Evolutionary conservation across 2,329 filamentous ascomycete genomes (phyloP).

Genomic region (Fusarium clavum): DNA sequence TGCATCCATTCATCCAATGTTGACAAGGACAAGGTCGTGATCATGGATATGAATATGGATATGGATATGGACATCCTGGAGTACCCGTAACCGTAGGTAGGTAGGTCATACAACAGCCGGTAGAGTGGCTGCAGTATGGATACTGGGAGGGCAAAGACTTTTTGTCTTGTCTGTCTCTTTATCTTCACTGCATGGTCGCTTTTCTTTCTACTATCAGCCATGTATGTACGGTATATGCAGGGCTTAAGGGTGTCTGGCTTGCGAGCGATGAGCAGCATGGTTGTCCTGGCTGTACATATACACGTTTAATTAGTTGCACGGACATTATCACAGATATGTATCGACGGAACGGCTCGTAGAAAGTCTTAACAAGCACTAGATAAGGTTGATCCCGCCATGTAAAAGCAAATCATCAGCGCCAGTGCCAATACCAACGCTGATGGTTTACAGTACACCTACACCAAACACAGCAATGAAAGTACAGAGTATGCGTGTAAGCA

Average conservation of each 20-base stretch:
- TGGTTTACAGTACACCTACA: not conserved
- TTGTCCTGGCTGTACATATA: not conserved
- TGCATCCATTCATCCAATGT: not conserved
- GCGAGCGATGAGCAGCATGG: conserved; percentile 2
- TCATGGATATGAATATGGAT: not conserved
- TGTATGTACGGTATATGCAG: not conserved
- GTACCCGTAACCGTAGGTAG: conserved; percentile 1
- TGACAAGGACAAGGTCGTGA: not conserved
- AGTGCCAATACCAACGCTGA: not conserved
- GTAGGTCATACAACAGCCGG: conserved; percentile 15
- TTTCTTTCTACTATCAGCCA: not conserved
- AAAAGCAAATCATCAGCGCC: conserved; percentile 4
- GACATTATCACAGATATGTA: not conserved
- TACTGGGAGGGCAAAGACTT: conserved; percentile 20
- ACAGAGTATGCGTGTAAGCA: not conserved
- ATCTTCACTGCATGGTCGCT: conserved; percentile 20
- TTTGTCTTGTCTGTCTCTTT: conserved; percentile 2
- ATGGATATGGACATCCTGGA: not conserved
- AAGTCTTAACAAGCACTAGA: conserved; percentile 12
- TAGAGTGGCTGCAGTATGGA: conserved; percentile 44
- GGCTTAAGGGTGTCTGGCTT: not conserved
- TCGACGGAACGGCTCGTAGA: conserved; percentile 14
- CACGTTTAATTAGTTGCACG: not conserved
- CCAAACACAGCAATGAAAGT: not conserved
- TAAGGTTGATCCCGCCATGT: conserved; percentile 35